Conservation (phyloP, 2,329 filamentous ascomycete species). For the Xylariaceae sp. region DNA sequence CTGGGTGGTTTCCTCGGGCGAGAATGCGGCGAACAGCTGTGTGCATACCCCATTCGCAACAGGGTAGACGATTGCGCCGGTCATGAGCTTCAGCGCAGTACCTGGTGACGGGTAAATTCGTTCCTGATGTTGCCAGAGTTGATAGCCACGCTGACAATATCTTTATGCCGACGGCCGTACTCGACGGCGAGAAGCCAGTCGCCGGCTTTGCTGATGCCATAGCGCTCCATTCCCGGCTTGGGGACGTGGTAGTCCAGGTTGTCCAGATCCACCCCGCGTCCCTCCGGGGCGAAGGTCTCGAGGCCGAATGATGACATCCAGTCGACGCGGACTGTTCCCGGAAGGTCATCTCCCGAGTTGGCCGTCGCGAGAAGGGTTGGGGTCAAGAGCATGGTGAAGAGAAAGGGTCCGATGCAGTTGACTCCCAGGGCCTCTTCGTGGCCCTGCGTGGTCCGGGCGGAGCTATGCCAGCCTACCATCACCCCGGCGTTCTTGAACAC, state of each 20-base stretch:
- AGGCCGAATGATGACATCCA: constrained; percentile 4
- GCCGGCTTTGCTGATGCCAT: constrained; percentile 4
- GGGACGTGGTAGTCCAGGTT: background rate
- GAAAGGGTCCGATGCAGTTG: constrained; percentile 5
- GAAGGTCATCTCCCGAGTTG: background rate
- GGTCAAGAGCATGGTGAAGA: constrained; percentile 6
- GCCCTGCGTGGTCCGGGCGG: constrained; percentile 4
- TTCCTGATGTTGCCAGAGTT: constrained; percentile 2
- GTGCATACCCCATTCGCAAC: constrained; percentile 2
- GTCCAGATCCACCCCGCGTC: too few relatives aligned
- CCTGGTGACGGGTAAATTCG: constrained; percentile 2
- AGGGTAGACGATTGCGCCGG: constrained; percentile 1
- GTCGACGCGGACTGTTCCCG: constrained; percentile 3
- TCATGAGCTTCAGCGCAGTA: constrained; percentile 1
- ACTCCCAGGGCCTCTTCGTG: constrained; percentile 4
- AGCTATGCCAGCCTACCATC: background rate
- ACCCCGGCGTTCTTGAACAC: constrained; percentile 8
- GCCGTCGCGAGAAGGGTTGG: constrained; percentile 1
- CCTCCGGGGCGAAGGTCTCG: constrained; percentile 1
- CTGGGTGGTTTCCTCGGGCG: constrained; percentile 1
- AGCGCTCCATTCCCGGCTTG: background rate
- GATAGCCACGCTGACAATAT: constrained; percentile 4
- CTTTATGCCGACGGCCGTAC: background rate
- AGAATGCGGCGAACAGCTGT: constrained; percentile 4
- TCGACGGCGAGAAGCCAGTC: constrained; percentile 1